Base-by-base conservation (phyloP, 2,329 filamentous ascomycete species). In the Xylaria multiplex region DNA sequence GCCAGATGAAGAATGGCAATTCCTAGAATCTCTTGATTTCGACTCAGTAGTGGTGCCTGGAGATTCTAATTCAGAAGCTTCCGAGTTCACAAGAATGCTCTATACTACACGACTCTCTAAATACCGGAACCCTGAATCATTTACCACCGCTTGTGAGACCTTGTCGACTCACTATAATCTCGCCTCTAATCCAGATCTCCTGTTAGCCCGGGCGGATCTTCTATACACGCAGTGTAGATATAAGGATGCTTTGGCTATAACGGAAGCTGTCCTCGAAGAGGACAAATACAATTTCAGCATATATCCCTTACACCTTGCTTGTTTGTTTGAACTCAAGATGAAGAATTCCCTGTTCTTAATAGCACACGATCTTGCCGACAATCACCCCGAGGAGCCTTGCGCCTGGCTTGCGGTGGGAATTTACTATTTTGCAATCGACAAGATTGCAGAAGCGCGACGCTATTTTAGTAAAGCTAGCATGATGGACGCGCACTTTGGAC, bases 381-480 rank as follows among this genome's bases (percentile, higher is more conserved):
- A 90, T 48, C 93, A 97, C 69, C 95, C 96, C 0, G 90, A 96
- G 65, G 93, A 98, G 78, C 91, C 96, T 0, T 93, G 91, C 77
- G 91, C 94, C 1, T 99, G 96, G 90, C 86, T 99, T 30, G 96
- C 96, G 0, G 95, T 99, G 11, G 96, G 93, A 11, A 91, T 94
- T 35, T 99, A 98, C 82, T 99, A 99, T 79, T 90, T 98, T 69
- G 85, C 91, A 16, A 97, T 94, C 59, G 88, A 89, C 72, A 94
- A 93, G 74, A 93, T 99, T 64, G 91, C 96, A 3, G 96, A 99
- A 80, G 94, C 96, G 9, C 89, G 96, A 11, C 89, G 95, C 45
- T 99, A 96, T 82, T 99, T 99, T 79, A 97, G 93, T 75, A 99
- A 99, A 80, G 92, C 96, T 4, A 97, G 93, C 70, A 91, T 98